Base-by-base conservation (phyloP, 2,329 filamentous ascomycete species). In the Scedosporium dehoogii region DNA sequence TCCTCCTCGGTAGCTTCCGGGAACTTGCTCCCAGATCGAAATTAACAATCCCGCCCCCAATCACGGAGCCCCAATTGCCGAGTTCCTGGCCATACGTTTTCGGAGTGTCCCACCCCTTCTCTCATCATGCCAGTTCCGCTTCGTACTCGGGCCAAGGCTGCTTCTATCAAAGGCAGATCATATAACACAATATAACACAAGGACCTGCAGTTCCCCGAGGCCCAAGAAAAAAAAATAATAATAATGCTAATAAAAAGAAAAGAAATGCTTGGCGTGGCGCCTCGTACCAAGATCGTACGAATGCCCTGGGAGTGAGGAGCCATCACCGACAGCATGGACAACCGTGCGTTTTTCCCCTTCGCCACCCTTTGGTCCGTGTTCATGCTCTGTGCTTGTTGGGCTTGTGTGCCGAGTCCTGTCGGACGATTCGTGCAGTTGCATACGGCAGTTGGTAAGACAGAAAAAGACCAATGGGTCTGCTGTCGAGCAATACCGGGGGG, bases 151-250 rank as follows among this genome's bases (percentile, higher is more conserved):
- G 23, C 23, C 23, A 55, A n/a, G 21, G n/a, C 16, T n/a, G 51
- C 23, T 23, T 21, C 51, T 27, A 55, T 55, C 27, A 55, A 29
- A 55, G 51, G 51, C 12, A 27, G 10, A 55, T 55, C 51, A 27
- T 55, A 55, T 55, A 55, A 23, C n/a, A 55, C 51, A 55, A 27
- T 55, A 55, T 55, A 55, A 23, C n/a, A 55, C 51, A 55, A 23
- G 4, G 51, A 55, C 23, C 51, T 55, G 51, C 51, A 55, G 18
- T 27, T 55, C 12, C 51, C 18, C 51, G 18, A 23, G 51, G 12
- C 6, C 18, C 18, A 23, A 10, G 12, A 14, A 23, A 12, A 23
- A 25, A 6, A 14, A 33, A 33, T 55, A 27, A 55, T 27, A 23
- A 14, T 23, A 55, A 25, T 23, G 14, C n/a, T n/a, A 48, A 18